Percentiles rank a stretch among this genome's conserved stretches.
Conservation (phyloP, 495 filamentous ascomycete genomes). For the Hypoxylon trugodes region DNA sequence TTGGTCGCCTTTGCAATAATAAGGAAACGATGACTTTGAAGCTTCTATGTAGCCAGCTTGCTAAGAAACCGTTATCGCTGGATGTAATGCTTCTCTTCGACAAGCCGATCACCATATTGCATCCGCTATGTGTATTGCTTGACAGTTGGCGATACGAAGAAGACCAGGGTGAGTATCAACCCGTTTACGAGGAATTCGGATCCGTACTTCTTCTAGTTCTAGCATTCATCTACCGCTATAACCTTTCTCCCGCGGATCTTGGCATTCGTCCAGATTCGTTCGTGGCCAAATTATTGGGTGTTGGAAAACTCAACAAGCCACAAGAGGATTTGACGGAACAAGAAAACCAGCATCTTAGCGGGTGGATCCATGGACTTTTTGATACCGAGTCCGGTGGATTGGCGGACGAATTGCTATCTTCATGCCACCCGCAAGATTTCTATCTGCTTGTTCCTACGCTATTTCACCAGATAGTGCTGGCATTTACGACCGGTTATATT, state of each 20-base stretch:
- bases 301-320: slow-evolving; percentile 67
- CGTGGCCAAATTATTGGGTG: slow-evolving; percentile 75
- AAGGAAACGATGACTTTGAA: slow-evolving; percentile 94
- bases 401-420: slow-evolving; percentile 86
- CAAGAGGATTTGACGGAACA: slow-evolving; percentile 73
- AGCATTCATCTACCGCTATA: slow-evolving; percentile 84
- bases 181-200: slow-evolving; percentile 96
- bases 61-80: slow-evolving; percentile 76
- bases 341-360: slow-evolving; percentile 77
- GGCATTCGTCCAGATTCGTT: slow-evolving; percentile 74
- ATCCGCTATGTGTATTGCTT: slow-evolving; percentile 83
- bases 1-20: slow-evolving; percentile 76
- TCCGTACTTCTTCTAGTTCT: slow-evolving; percentile 84
- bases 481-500: slow-evolving; percentile 73
- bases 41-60: slow-evolving; percentile 80
- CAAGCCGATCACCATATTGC: slow-evolving; percentile 74
- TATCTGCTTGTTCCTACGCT: slow-evolving; percentile 90
- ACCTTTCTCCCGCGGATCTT: slow-evolving; percentile 72
- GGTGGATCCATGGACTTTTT: slow-evolving; percentile 90
- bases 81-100: slow-evolving; percentile 91
- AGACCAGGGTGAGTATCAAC: slow-evolving; percentile 93
- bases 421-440: slow-evolving; percentile 92
- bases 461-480: slow-evolving; percentile 84
- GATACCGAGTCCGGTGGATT: slow-evolving; percentile 78
- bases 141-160: slow-evolving; percentile 94